Conservation (phyloP, 148 eudicot species). For the Persicaria maculosa region DNA sequence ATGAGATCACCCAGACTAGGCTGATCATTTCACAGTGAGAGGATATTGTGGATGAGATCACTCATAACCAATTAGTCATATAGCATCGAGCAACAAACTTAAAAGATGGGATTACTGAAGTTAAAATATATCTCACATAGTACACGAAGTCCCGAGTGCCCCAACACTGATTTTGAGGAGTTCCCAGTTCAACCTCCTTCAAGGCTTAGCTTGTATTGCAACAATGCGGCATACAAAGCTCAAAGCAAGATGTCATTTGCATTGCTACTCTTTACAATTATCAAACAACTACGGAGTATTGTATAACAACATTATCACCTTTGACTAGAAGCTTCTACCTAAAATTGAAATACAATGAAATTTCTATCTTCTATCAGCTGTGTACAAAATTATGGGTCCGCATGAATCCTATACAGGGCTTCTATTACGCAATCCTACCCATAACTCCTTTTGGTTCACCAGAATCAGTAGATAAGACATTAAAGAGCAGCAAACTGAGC, state of each 20-base stretch:
- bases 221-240: slow-evolving; percentile 3
- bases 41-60: background rate
- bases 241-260: background rate
- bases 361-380: too few species aligned
- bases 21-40: background rate
- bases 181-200: background rate
- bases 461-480: too few species aligned
- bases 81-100: background rate
- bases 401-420: background rate
- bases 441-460: too few species aligned
- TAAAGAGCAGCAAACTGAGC: too few species aligned
- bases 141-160: background rate
- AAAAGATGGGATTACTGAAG: background rate
- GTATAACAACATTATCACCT: too few species aligned
- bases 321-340: too few species aligned
- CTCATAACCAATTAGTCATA: background rate
- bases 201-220: background rate
- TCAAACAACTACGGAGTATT: too few species aligned
- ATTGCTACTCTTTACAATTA: too few species aligned
- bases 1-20: background rate
- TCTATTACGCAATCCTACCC: background rate
- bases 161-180: background rate
- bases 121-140: background rate
- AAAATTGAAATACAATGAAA: too few species aligned
- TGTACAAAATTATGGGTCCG: too few species aligned